phyloP scores from a whole-genome alignment of 495 filamentous ascomycete genomes.

The Durotheca rogersii region DNA sequence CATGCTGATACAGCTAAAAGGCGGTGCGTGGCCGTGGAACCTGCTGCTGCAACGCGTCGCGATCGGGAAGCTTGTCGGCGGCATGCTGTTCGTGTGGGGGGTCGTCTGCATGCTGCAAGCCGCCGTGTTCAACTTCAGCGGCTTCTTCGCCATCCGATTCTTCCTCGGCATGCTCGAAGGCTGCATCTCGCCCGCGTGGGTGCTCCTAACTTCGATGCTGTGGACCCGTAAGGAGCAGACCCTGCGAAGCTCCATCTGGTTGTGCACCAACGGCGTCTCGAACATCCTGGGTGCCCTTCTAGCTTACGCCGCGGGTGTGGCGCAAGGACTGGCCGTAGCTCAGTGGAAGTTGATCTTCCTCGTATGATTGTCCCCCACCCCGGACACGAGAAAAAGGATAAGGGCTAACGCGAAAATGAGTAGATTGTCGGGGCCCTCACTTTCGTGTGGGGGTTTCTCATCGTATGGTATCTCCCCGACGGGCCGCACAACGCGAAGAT shows the following conservation, averaged over 20 bases:
- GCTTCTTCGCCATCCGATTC: constrained; percentile 37
- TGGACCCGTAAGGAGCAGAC: constrained; percentile 32
- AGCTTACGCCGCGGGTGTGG: constrained; percentile 26
- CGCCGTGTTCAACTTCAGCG: constrained; percentile 33
- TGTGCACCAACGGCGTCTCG: constrained; percentile 28
- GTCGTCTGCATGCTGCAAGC: constrained; percentile 35
- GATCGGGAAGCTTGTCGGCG: constrained; percentile 35
- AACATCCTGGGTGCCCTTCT: constrained; percentile 27
- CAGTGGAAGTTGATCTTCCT: constrained; percentile 34
- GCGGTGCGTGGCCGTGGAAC: constrained; percentile 39
- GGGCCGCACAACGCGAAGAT: constrained; percentile 32
- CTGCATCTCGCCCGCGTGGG: constrained; percentile 35
- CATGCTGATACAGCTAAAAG: constrained; percentile 9
- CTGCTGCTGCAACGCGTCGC: constrained; percentile 34
- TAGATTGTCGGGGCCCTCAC: constrained; percentile 51
- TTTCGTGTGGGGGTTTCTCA: constrained; percentile 43
- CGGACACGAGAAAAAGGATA: background rate
- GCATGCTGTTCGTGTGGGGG: constrained; percentile 41
- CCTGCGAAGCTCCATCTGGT: constrained; percentile 28
- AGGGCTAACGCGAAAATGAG: constrained; percentile 1
- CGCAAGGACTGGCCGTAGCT: constrained; percentile 21
- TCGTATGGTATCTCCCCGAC: constrained; percentile 37
- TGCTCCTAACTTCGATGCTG: constrained; percentile 35
- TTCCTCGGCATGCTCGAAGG: constrained; percentile 42
- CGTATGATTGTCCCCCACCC: constrained; percentile 4